Conservation (phyloP, 2,329 filamentous ascomycete species). For the Fusarium caatingaense region DNA sequence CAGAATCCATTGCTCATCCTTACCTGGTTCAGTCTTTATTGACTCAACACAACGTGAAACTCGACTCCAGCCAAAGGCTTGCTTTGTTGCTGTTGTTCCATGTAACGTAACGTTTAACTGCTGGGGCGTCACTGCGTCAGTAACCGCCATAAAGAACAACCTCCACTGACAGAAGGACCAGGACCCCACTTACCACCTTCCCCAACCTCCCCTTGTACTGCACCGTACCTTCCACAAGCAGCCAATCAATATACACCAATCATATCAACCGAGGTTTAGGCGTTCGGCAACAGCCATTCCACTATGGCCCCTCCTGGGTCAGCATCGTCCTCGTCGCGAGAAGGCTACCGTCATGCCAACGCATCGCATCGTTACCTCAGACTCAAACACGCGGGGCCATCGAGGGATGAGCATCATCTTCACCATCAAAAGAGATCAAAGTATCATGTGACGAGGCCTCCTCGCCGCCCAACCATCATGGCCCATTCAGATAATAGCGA, state of each 20-base stretch:
- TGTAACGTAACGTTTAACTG: slow-evolving; percentile 46
- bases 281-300: slow-evolving; percentile 36
- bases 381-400: slow-evolving; percentile 44
- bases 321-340: slow-evolving; percentile 40
- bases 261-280: slow-evolving; percentile 42
- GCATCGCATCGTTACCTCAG: slow-evolving; percentile 49
- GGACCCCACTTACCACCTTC: slow-evolving; percentile 25
- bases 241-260: slow-evolving; percentile 37
- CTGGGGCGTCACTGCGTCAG: slow-evolving; percentile 21
- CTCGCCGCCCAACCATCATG: slow-evolving; percentile 51
- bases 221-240: neutral
- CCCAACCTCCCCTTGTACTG: neutral
- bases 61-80: neutral
- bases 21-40: slow-evolving; percentile 30
- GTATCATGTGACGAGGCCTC: slow-evolving; percentile 45
- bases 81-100: slow-evolving; percentile 31
- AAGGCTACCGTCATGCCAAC: slow-evolving; percentile 36
- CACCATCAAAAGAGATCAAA: slow-evolving; percentile 36
- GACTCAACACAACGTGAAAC: slow-evolving; percentile 38
- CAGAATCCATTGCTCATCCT: slow-evolving; percentile 33
- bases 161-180: slow-evolving; percentile 1
- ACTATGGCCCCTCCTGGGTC: slow-evolving; percentile 42
- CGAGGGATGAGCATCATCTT: slow-evolving; percentile 32
- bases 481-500: slow-evolving; percentile 49
- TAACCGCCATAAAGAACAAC: slow-evolving; percentile 34